Evolutionary conservation across 768 basidiomycete species (phyloP).

Genomic region (Lyophyllum semitale): DNA sequence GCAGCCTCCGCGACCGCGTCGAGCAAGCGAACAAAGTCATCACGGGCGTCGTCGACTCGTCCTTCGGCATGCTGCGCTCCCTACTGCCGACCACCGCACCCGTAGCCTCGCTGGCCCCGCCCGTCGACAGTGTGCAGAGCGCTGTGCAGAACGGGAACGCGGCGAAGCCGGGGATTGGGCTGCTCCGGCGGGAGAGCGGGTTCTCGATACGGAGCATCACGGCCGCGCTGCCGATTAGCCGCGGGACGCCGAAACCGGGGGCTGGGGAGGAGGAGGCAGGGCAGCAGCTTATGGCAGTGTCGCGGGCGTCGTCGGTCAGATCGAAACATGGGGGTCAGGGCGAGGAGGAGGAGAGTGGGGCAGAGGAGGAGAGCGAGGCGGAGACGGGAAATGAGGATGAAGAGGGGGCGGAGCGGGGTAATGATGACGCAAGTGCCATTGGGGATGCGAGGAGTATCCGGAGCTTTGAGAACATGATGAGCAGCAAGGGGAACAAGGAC

Average conservation of each 20-base stretch:
- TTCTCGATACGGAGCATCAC: conserved; percentile 82
- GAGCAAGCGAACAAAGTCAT: conserved; percentile 86
- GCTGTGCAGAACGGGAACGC: conserved; percentile 42
- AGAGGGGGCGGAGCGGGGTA: conserved; percentile 33
- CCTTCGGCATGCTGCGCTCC: conserved; percentile 84
- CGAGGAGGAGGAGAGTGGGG: conserved; percentile 33
- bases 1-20: conserved; percentile 68
- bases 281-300: conserved; percentile 50
- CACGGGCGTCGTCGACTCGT: conserved; percentile 86
- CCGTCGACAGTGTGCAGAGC: conserved; percentile 11
- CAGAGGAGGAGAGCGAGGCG: conserved; percentile 35
- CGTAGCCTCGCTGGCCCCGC: conserved; percentile 18
- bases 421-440: conserved; percentile 40
- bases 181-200: conserved; percentile 72
- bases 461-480: conserved; percentile 89
- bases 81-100: conserved; percentile 56
- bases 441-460: conserved; percentile 74
- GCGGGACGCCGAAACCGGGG: conserved; percentile 31
- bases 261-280: conserved; percentile 40
- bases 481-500: conserved; percentile 31
- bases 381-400: conserved; percentile 47
- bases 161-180: conserved; percentile 57
- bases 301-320: conserved; percentile 40
- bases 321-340: conserved; percentile 31
- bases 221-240: conserved; percentile 57